Base-by-base conservation (phyloP, 2,329 filamentous ascomycete genomes). In the Ophiocordyceps camponoti-floridani region DNA sequence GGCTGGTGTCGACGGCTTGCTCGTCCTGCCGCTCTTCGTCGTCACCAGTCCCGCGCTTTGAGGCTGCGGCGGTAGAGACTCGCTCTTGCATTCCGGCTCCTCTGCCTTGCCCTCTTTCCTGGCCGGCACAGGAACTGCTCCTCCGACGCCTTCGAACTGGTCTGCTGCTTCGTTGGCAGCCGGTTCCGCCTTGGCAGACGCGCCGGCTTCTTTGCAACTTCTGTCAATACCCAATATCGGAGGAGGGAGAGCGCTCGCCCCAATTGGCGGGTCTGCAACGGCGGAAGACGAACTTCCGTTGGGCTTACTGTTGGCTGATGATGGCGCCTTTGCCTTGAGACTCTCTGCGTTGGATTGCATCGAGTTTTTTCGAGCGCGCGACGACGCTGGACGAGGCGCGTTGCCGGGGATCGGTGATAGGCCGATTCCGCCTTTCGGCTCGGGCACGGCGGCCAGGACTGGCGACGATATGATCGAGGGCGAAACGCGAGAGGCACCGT, bases 381-480 rank as follows among this genome's bases (percentile, higher is more conserved):
- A 77, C 5, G 80, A 79, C 43, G 75, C 69, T 12, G 84, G 79
- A 40, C 81, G 75, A 47, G 75, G 65, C 28, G 64, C 61, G 47
- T 63, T 62, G 42, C 63, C 61, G 7, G 79, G 79, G 9, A 70
- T 75, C 27, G 82, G 81, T 38, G 80, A 84, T 45, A 55, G 67
- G 49, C 65, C 69, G 52, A 58, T 66, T 44, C 59, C 62, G 51
- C 63, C 69, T 50, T 70, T 70, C 2, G 63, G 66, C 52, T 86
- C 83, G 26, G 76, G 72, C 47, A 85, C 75, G n/a, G 72, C 73
- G 43, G 76, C 73, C 42, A 84, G 68, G 42, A 87, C 71, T 16
- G 85, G 84, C 1, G 87, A 89, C 1, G 85, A 81, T n/a, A 77
- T 74, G 50, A 81, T 67, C 3, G 79, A 79, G 16, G 83, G 78